Evolutionary conservation across 2,329 filamentous ascomycete species (phyloP).

Genomic region (Leptosphaerulina australis): DNA sequence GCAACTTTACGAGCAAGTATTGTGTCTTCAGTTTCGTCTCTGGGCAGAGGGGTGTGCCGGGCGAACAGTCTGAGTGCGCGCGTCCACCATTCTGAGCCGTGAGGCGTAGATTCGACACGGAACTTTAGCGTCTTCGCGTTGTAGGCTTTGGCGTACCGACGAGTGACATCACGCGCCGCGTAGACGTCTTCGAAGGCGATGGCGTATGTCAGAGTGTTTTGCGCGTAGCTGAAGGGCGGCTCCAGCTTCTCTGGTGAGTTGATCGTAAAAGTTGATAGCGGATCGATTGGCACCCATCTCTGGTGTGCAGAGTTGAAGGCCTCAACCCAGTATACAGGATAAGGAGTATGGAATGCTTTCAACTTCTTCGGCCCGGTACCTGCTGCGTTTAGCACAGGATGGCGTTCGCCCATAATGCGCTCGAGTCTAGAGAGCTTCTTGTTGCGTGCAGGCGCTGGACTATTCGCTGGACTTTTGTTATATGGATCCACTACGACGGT

Average conservation of each 20-base stretch:
- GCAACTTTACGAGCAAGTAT: constrained; percentile 74
- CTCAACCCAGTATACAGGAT: constrained; percentile 94
- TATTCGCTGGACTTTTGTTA: constrained; percentile 31
- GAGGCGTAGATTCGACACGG: constrained; percentile 72
- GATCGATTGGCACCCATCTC: constrained; percentile 90
- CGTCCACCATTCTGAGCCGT: constrained; percentile 63
- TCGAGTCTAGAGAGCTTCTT: constrained; percentile 44
- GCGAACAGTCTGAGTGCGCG: constrained; percentile 55
- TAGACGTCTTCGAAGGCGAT: constrained; percentile 84
- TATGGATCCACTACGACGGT: constrained; percentile 43
- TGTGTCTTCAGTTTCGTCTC: constrained; percentile 83
- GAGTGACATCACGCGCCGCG: constrained; percentile 81
- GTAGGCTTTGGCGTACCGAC: constrained; percentile 84
- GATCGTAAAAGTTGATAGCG: constrained; percentile 79
- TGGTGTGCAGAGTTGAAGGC: constrained; percentile 83
- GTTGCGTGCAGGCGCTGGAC: constrained; percentile 28
- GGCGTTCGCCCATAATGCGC: constrained; percentile 39
- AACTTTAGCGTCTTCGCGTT: constrained; percentile 85
- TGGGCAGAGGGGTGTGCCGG: constrained; percentile 54
- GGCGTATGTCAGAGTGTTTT: constrained; percentile 82
- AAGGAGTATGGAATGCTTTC: constrained; percentile 70
- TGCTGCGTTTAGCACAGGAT: constrained; percentile 31
- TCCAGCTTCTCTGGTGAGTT: constrained; percentile 79
- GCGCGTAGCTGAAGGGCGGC: constrained; percentile 76
- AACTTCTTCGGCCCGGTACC: constrained; percentile 47